Base-by-base conservation (phyloP, 768 basidiomycete genomes). In the Gymnopilus junonius region DNA sequence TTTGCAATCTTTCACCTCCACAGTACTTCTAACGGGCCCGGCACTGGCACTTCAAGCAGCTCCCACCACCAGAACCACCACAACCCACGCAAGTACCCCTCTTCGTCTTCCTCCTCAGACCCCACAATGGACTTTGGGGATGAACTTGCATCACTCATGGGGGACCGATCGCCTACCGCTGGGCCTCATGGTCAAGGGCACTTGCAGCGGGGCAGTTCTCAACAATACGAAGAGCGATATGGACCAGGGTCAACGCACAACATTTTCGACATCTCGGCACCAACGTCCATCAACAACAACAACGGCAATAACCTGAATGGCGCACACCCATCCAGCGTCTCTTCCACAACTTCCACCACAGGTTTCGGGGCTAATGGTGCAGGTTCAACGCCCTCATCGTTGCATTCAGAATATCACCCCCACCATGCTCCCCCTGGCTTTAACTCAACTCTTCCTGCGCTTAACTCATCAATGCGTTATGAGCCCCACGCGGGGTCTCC, bases 71-170 rank as follows among this genome's bases (percentile, higher is more conserved):
- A 35, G 11, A 15, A 42, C 11, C 21, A 32, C 34, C 14, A 23
- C 20, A 55, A 54, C 29, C 20, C 53, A 11, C 63, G 58, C 50
- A 56, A 60, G 58, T 64, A 59, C 43, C 54, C 48, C 34, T 55
- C 61, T 4, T 58, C 62, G 3, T 58, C 62, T 2, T 55, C 70
- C 77, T 80, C 58, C 61, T 76, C 5, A 67, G 71, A 53, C 65
- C 67, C 62, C 62, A 59, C 42, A 61, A 71, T 59, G 68, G 89
- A 92, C 74, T 86, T 91, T 67, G 76, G 79, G 40, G 90, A 92
- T 74, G 92, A 92, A 65, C 83, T 92, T 34, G 88, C 85, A 1
- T 81, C 75, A 10, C 81, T 91, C 64, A 87, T 89, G 74, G 80
- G 75, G 59, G 67, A 76, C 58, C 64, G 66, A 25, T 61, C 63